Conservation (phyloP, 1,284 basidiomycete species). For the Stereum hirsutum region DNA sequence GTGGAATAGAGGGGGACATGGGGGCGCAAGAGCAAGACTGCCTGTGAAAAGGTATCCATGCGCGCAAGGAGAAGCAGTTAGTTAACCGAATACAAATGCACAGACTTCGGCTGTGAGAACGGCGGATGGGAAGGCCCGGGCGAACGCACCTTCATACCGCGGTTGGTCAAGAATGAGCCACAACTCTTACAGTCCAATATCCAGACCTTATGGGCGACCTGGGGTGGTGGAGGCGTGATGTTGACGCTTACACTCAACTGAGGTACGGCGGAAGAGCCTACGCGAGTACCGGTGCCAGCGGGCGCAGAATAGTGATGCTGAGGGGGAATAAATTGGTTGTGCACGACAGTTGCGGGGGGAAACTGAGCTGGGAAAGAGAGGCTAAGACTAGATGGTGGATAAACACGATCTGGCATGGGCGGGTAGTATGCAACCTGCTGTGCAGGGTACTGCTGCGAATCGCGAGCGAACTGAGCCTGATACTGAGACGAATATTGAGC, state of each 20-base stretch:
- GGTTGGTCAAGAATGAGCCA: slow-evolving; percentile 68
- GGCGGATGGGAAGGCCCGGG: not conserved
- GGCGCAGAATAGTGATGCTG: slow-evolving; percentile 10
- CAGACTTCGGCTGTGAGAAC: not conserved
- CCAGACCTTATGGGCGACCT: slow-evolving; percentile 64
- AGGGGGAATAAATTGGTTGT: slow-evolving; percentile 6
- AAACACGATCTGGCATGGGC: slow-evolving; percentile 14
- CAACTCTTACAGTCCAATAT: slow-evolving; percentile 73
- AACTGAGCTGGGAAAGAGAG: slow-evolving; percentile 3
- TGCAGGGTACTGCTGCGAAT: slow-evolving; percentile 6
- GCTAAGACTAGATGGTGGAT: slow-evolving; percentile 6
- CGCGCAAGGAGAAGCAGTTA: slow-evolving; percentile 6
- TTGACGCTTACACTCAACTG: slow-evolving; percentile 16
- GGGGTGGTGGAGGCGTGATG: slow-evolving; percentile 28
- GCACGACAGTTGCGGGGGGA: not conserved
- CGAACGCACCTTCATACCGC: slow-evolving; percentile 70
- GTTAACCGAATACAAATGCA: not conserved
- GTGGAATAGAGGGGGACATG: slow-evolving; percentile 80
- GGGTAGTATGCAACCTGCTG: no score
- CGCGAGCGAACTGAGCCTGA: not conserved
- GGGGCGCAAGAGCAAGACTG: slow-evolving; percentile 74
- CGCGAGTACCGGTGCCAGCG: not conserved
- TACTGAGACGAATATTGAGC: slow-evolving; percentile 1
- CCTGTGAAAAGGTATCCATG: slow-evolving; percentile 32
- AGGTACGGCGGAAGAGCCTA: slow-evolving; percentile 13